Conservation (phyloP, 2,329 filamentous ascomycete species). For the Trichoderma cornu-damae region DNA sequence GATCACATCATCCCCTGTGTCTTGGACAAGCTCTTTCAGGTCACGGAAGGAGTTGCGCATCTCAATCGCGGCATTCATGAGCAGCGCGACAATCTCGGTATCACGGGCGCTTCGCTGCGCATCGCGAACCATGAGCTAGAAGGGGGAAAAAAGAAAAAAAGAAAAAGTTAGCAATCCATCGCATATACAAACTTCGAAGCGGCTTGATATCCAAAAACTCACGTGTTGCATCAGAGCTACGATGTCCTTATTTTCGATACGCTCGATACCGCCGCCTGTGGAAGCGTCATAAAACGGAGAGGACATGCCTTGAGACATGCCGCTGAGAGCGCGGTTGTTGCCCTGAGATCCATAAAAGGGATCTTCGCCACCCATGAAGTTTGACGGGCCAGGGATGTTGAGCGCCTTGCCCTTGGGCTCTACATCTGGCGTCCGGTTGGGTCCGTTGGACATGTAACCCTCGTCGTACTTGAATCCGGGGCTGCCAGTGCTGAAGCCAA, state of each 20-base stretch:
- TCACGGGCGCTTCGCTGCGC: slow-evolving; percentile 93
- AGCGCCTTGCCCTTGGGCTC: slow-evolving; percentile 53
- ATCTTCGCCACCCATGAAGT: slow-evolving; percentile 51
- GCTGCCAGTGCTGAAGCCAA: slow-evolving; percentile 50
- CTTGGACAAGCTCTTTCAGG: slow-evolving; percentile 85
- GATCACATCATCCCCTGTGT: slow-evolving; percentile 77
- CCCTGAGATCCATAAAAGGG: slow-evolving; percentile 58
- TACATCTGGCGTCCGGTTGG: slow-evolving; percentile 50
- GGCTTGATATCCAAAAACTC: too few relatives aligned
- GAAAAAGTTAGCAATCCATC: neutral
- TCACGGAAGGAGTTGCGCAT: slow-evolving; percentile 97
- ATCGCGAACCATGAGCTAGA: slow-evolving; percentile 83
- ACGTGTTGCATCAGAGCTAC: slow-evolving; percentile 95
- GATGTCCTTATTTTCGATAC: slow-evolving; percentile 94
- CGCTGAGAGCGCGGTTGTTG: slow-evolving; percentile 68
- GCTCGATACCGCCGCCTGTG: slow-evolving; percentile 80
- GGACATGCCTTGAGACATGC: slow-evolving; percentile 84
- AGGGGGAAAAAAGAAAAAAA: too few relatives aligned
- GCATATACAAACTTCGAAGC: too few relatives aligned
- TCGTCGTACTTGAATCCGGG: slow-evolving; percentile 67
- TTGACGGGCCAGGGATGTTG: slow-evolving; percentile 47
- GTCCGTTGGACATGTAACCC: slow-evolving; percentile 79
- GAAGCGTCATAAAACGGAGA: slow-evolving; percentile 88
- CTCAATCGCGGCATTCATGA: slow-evolving; percentile 89
- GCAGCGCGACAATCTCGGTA: slow-evolving; percentile 89